phyloP scores from a whole-genome alignment of 805 yeast genomes.

The Kodamaea sagamina region DNA sequence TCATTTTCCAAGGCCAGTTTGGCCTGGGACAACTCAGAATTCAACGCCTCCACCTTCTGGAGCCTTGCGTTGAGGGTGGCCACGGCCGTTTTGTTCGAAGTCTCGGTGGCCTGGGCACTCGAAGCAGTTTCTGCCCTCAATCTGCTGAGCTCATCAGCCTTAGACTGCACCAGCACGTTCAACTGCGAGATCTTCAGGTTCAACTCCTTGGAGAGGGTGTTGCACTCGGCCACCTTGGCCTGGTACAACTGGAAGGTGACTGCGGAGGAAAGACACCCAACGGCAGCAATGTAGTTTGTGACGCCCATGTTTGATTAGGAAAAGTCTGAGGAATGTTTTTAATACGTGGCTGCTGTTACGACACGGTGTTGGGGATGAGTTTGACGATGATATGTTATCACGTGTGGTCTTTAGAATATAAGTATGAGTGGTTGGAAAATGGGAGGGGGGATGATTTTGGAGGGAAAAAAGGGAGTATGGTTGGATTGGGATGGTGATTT shows the following conservation, averaged over 20 bases:
- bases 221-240: constrained; percentile 19
- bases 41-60: constrained; percentile 9
- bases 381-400: background rate
- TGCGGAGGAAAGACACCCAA: constrained; percentile 24
- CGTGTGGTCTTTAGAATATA: no score
- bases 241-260: constrained; percentile 23
- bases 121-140: constrained; percentile 5
- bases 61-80: constrained; percentile 8
- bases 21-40: constrained; percentile 6
- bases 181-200: constrained; percentile 14
- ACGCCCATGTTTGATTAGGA: constrained; percentile 15
- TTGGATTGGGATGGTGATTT: no score
- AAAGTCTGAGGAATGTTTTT: background rate
- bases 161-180: constrained; percentile 11
- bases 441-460: no score
- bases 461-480: no score
- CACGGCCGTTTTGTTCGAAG: constrained; percentile 14
- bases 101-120: constrained; percentile 9
- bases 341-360: background rate
- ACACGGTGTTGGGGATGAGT: no score
- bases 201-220: constrained; percentile 14
- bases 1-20: constrained; percentile 10
- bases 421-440: no score
- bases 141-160: constrained; percentile 12
- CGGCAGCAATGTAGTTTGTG: constrained; percentile 20